These are phyloP conservation scores for Citrullus mucosospermus DNA, from an alignment of 306 rosid genomes.

Conservation along the genomic window DNA sequence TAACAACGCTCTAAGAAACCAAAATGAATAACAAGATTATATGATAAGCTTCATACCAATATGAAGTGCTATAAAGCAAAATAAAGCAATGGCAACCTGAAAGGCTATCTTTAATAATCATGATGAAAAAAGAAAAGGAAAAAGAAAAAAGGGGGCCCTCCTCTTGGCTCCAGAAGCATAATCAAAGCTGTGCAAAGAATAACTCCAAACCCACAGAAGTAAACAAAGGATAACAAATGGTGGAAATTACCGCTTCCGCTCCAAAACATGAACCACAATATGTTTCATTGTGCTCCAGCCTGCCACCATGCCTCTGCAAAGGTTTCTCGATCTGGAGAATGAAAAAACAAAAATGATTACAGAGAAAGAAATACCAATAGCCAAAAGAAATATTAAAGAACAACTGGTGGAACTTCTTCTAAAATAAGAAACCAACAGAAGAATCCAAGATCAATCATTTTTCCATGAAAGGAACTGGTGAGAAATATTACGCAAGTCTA, in stretches of 20 bases:
- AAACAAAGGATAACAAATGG: constrained; percentile 13
- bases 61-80: neutral
- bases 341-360: neutral
- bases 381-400: constrained; percentile 5
- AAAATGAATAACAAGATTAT: neutral
- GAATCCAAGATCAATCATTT: neutral
- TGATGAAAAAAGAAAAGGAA: too few relatives aligned
- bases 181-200: neutral
- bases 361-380: neutral
- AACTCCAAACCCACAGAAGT: neutral
- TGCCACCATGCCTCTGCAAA: constrained; percentile 82
- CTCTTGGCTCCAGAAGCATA: neutral
- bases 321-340: constrained; percentile 74
- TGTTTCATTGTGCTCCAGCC: constrained; percentile 72
- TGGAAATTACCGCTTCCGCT: constrained; percentile 56
- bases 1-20: neutral
- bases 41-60: neutral
- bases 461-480: neutral
- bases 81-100: neutral
- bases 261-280: constrained; percentile 97
- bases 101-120: neutral
- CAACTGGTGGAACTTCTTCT: neutral
- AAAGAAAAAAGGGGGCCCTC: neutral
- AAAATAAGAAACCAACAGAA: constrained; percentile 1
- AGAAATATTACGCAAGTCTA: neutral